These are phyloP conservation scores for Boletus vermiculosoides DNA, from an alignment of 768 basidiomycete species.

Conservation along the genomic window DNA sequence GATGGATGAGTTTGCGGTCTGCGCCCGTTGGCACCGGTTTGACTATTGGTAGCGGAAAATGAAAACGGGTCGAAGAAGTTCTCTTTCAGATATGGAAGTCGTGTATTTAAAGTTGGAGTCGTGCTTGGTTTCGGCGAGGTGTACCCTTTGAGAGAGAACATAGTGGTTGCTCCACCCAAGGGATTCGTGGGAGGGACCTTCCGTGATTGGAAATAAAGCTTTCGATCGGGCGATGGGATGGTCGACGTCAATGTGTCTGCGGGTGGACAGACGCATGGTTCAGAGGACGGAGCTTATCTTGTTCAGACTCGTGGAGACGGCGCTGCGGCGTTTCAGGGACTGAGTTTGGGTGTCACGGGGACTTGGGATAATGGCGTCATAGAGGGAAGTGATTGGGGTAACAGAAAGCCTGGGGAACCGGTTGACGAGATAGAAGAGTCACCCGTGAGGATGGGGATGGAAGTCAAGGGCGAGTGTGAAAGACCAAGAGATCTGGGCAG, in stretches of 20 bases:
- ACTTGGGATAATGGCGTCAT: slow-evolving; percentile 10
- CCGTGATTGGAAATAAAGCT: background rate
- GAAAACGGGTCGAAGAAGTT: slow-evolving; percentile 4
- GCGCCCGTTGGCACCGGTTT: slow-evolving; percentile 10
- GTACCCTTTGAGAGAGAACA: background rate
- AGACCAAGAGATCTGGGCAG: background rate
- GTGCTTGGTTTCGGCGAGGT: background rate
- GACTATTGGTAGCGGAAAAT: background rate
- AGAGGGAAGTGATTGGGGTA: background rate
- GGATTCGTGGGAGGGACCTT: background rate
- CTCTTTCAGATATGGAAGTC: background rate
- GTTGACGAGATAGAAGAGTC: background rate
- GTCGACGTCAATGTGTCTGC: slow-evolving; percentile 17
- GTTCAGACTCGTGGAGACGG: slow-evolving; percentile 18
- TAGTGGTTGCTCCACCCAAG: background rate
- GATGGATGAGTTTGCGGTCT: slow-evolving; percentile 8
- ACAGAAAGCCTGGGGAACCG: background rate
- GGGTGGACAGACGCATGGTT: slow-evolving; percentile 16
- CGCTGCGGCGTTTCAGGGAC: slow-evolving; percentile 30
- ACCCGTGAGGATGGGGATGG: background rate
- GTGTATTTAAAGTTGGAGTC: slow-evolving; percentile 1
- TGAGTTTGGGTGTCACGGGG: slow-evolving; percentile 1
- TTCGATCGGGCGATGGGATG: slow-evolving; percentile 7
- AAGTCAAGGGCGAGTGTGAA: background rate
- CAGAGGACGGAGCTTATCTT: slow-evolving; percentile 10